A percentile compares a stretch with the other conserved stretches of the same genome.
phyloP scores from a whole-genome alignment of 176 grass and related monocot species.

The Tillandsia fasciculata region DNA sequence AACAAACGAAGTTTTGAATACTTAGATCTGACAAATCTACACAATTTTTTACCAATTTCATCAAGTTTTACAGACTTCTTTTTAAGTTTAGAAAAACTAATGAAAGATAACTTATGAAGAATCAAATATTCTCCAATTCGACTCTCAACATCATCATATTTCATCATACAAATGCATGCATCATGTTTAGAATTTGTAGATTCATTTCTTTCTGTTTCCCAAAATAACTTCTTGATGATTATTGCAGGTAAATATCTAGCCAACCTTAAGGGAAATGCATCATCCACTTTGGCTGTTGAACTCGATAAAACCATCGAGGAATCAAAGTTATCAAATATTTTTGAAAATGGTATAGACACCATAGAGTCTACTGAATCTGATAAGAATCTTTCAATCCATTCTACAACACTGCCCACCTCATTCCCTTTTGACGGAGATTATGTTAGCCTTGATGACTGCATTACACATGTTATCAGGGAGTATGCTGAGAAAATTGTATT shows the following conservation, averaged over 20 bases:
- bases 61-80: no score
- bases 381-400: not conserved
- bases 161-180: no score
- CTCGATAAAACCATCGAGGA: slow-evolving; percentile 5
- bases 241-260: slow-evolving; percentile 21
- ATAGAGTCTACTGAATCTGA: slow-evolving; percentile 6
- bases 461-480: slow-evolving; percentile 26
- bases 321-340: slow-evolving; percentile 8
- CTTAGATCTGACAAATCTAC: no score
- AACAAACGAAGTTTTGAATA: no score
- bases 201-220: not conserved
- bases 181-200: no score
- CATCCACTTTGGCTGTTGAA: not conserved
- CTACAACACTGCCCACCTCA: slow-evolving; percentile 1
- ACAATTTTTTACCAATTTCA: no score
- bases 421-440: slow-evolving; percentile 19
- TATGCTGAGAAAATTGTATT: slow-evolving; percentile 55
- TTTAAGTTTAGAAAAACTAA: no score
- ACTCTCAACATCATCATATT: no score
- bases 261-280: not conserved
- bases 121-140: no score
- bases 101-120: no score
- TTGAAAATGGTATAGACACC: slow-evolving; percentile 2
- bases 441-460: slow-evolving; percentile 19
- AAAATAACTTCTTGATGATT: slow-evolving; percentile 10